phyloP scores from a whole-genome alignment of 2,329 filamentous ascomycete species.

The Colletotrichum brevisporum region DNA sequence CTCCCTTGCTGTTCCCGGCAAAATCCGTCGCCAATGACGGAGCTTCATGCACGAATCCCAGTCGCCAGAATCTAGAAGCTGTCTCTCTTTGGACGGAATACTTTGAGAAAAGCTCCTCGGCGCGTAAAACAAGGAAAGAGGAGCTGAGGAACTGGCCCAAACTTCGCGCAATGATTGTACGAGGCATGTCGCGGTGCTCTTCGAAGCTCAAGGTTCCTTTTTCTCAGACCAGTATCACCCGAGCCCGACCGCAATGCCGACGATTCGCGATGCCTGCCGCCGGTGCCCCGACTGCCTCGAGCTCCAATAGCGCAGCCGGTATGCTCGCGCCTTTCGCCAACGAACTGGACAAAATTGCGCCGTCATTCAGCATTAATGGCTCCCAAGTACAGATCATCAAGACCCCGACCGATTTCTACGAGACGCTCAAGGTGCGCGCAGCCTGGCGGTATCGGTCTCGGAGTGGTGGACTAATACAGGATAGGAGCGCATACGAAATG shows the following conservation, averaged over 20 bases:
- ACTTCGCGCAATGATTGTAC: slow-evolving; percentile 50
- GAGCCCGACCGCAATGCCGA: slow-evolving; percentile 39
- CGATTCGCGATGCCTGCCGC: slow-evolving; percentile 39
- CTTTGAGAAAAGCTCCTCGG: not conserved
- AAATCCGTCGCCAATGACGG: slow-evolving; percentile 40
- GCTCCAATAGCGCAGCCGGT: slow-evolving; percentile 51
- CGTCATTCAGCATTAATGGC: slow-evolving; percentile 88
- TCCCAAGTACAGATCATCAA: slow-evolving; percentile 85
- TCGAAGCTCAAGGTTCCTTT: slow-evolving; percentile 43
- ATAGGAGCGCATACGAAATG: slow-evolving; percentile 84
- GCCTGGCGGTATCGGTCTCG: slow-evolving; percentile 11
- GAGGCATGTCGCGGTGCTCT: slow-evolving; percentile 50
- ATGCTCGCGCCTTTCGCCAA: slow-evolving; percentile 68
- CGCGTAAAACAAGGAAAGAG: not conserved
- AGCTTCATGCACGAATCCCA: slow-evolving; percentile 36
- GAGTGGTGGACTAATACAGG: slow-evolving; percentile 10
- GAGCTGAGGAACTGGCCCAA: not conserved
- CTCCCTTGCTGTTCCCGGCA: slow-evolving; percentile 27
- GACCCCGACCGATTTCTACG: slow-evolving; percentile 91
- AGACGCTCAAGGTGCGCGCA: slow-evolving; percentile 82
- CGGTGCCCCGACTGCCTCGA: slow-evolving; percentile 33
- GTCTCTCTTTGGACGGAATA: slow-evolving; percentile 17
- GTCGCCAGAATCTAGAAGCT: slow-evolving; percentile 28
- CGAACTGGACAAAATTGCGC: slow-evolving; percentile 90
- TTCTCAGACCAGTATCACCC: slow-evolving; percentile 24